phyloP scores from a whole-genome alignment of 2,329 filamentous ascomycete species.

The Fusarium austroafricanum region DNA sequence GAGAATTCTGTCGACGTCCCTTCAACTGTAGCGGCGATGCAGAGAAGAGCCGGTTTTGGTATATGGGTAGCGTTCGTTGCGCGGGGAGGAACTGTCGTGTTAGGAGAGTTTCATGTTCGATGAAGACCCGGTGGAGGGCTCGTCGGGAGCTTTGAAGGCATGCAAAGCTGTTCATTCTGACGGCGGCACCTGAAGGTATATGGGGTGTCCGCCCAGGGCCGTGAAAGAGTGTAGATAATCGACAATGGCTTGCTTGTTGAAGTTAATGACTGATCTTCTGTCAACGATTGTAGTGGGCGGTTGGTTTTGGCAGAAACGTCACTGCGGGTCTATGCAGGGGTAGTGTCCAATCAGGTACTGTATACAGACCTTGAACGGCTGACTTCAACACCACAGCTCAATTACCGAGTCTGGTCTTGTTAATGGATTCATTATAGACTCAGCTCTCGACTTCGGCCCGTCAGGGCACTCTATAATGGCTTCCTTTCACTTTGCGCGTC shows the following conservation, averaged over 20 bases:
- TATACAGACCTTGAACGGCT: slow-evolving; percentile 3
- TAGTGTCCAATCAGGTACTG: slow-evolving; percentile 32
- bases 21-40: slow-evolving; percentile 16
- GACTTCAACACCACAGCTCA: slow-evolving; percentile 19
- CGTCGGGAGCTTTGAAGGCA: slow-evolving; percentile 59
- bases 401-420: slow-evolving; percentile 1
- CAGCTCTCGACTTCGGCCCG: not conserved
- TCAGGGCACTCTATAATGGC: slow-evolving; percentile 35
- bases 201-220: not conserved
- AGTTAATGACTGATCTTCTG: slow-evolving; percentile 22
- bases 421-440: slow-evolving; percentile 13
- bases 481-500: slow-evolving; percentile 52
- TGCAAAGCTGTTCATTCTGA: slow-evolving; percentile 53
- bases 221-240: slow-evolving; percentile 10
- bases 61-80: slow-evolving; percentile 3
- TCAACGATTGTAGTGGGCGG: slow-evolving; percentile 24
- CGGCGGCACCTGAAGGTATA: not conserved
- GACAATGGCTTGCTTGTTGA: slow-evolving; percentile 28
- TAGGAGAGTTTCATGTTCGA: slow-evolving; percentile 49
- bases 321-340: slow-evolving; percentile 24
- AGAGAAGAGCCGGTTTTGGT: slow-evolving; percentile 35
- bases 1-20: not conserved
- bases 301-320: slow-evolving; percentile 45
- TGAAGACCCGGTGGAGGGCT: slow-evolving; percentile 61
- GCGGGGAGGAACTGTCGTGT: slow-evolving; percentile 37